Conservation (phyloP, 495 filamentous ascomycete genomes). For the Xylaria curta region DNA sequence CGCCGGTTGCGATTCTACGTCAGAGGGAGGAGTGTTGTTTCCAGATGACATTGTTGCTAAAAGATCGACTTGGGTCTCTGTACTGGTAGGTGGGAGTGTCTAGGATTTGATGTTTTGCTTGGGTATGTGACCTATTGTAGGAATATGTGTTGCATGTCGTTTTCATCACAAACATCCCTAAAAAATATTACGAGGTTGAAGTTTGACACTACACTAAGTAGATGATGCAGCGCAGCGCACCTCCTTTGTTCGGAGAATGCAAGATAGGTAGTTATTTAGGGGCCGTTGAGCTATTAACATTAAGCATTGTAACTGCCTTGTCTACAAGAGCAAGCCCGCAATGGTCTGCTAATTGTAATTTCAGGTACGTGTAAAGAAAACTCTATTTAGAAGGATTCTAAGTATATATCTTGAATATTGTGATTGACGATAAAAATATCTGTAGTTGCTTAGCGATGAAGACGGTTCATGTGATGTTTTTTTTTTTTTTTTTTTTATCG, state of each 20-base stretch:
- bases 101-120: not conserved
- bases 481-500: no score
- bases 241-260: not conserved
- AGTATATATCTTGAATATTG: not conserved
- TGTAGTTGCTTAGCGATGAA: not conserved
- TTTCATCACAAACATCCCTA: not conserved
- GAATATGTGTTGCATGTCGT: not conserved
- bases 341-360: not conserved
- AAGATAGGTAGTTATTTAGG: not conserved
- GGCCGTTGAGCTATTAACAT: not conserved
- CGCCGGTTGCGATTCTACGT: not conserved
- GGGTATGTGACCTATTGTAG: not conserved
- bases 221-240: not conserved
- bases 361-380: not conserved
- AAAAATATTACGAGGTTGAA: not conserved
- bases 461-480: not conserved
- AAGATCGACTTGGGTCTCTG: not conserved
- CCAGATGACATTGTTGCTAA: conserved; percentile 4
- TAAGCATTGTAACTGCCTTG: not conserved
- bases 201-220: not conserved
- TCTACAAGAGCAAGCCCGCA: not conserved
- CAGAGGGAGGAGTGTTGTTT: not conserved
- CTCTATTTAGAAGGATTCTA: not conserved
- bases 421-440: not conserved
- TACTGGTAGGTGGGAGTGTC: not conserved